A percentile compares a stretch with the other conserved stretches of the same genome.
phyloP scores from a whole-genome alignment of 2,329 filamentous ascomycete species.

The Stemphylium lycopersici region DNA sequence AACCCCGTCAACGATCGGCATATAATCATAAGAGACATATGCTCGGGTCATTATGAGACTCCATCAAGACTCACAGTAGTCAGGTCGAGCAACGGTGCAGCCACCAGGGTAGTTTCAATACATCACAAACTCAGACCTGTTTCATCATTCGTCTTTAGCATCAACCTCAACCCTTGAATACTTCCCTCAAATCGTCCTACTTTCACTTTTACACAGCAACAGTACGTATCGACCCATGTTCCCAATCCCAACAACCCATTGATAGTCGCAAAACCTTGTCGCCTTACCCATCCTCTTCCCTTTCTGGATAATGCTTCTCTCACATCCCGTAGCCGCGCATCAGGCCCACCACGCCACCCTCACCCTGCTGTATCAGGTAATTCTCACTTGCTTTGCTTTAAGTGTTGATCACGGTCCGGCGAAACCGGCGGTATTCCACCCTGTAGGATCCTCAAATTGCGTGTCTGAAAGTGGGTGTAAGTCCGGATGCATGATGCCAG shows the following conservation, averaged over 20 bases:
- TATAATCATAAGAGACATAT: not conserved
- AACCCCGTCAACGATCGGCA: not conserved
- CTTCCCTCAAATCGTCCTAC: not conserved
- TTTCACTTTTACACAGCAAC: too few relatives aligned
- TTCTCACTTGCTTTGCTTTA: not conserved
- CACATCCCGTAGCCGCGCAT: not conserved
- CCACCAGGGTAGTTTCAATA: not conserved
- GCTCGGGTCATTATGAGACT: not conserved
- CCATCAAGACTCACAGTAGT: not conserved
- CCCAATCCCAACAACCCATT: not conserved
- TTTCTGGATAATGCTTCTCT: not conserved
- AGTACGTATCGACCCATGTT: too few relatives aligned
- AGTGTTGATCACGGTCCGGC: not conserved
- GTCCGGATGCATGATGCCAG: not conserved
- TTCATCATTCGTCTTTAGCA: not conserved
- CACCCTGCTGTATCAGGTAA: not conserved
- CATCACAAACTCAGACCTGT: not conserved
- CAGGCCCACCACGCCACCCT: too few relatives aligned
- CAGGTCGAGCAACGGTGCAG: not conserved
- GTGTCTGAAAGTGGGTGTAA: not conserved
- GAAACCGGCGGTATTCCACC: slow-evolving; percentile 1
- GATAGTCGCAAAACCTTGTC: not conserved
- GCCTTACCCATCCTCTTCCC: not conserved
- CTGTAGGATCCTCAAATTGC: not conserved
- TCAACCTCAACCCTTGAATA: not conserved